These are phyloP conservation scores for Puccinia polysora DNA, from an alignment of 1,284 basidiomycete species.

Conservation along the genomic window DNA sequence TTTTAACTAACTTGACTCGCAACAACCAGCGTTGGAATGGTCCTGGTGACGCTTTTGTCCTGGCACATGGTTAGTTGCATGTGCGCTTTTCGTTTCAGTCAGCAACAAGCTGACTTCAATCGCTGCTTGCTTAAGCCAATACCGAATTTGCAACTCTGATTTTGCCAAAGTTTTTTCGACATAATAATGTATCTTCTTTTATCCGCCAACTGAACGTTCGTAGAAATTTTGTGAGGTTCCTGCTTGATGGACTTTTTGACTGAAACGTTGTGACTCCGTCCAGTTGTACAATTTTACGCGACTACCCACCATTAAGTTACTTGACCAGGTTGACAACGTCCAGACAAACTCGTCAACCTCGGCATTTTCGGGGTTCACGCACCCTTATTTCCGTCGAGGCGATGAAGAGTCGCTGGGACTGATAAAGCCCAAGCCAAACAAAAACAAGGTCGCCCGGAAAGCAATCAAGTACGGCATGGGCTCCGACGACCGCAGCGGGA, in stretches of 20 bases:
- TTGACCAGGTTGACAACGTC: conserved; percentile 36
- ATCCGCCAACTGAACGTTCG: conserved; percentile 79
- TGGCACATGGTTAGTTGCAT: conserved; percentile 31
- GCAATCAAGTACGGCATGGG: conserved; percentile 9
- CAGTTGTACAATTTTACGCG: conserved; percentile 42
- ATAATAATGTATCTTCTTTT: conserved; percentile 87
- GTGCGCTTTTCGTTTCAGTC: conserved; percentile 5
- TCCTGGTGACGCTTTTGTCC: conserved; percentile 40
- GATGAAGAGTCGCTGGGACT: conserved; percentile 15
- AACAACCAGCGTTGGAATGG: conserved; percentile 28
- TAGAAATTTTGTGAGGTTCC: background rate
- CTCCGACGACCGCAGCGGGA: conserved; percentile 5
- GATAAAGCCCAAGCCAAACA: conserved; percentile 41
- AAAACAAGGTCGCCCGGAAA: conserved; percentile 35
- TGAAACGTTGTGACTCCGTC: background rate
- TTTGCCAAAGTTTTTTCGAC: conserved; percentile 90
- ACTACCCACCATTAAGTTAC: conserved; percentile 35
- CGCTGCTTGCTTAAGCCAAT: conserved; percentile 18
- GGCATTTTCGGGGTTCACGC: conserved; percentile 37
- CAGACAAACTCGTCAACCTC: conserved; percentile 29
- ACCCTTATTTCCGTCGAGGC: conserved; percentile 35
- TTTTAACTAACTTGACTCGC: background rate
- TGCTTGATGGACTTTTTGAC: background rate
- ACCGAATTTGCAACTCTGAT: conserved; percentile 72
- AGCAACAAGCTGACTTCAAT: conserved; percentile 56